phyloP scores from a whole-genome alignment of 805 yeast genomes.

The Candida insectalens region DNA sequence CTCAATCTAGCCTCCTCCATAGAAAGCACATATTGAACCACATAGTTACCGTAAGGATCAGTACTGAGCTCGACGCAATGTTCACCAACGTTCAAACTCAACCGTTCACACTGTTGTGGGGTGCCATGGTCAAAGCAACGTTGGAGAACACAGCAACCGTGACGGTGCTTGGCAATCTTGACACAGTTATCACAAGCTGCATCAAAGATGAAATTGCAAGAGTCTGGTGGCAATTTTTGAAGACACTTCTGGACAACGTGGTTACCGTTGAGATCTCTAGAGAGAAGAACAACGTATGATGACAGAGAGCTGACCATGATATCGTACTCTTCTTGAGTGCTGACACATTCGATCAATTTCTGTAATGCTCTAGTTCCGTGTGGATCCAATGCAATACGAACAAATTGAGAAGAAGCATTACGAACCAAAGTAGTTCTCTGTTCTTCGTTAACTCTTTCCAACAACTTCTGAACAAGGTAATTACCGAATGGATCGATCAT shows the following conservation, averaged over 20 bases:
- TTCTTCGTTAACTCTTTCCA: constrained; percentile 62
- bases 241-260: constrained; percentile 93
- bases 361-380: constrained; percentile 97
- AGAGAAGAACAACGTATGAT: constrained; percentile 66
- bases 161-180: constrained; percentile 88
- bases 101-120: constrained; percentile 51
- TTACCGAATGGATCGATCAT: constrained; percentile 98
- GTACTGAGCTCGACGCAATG: constrained; percentile 62
- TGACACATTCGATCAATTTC: constrained; percentile 76
- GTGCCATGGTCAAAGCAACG: constrained; percentile 90
- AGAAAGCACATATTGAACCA: constrained; percentile 78
- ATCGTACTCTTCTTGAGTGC: constrained; percentile 60
- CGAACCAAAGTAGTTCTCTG: constrained; percentile 64
- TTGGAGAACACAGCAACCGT: constrained; percentile 95
- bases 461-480: constrained; percentile 80
- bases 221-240: constrained; percentile 56
- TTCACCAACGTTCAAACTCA: constrained; percentile 59
- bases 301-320: constrained; percentile 28
- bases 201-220: constrained; percentile 82
- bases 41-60: constrained; percentile 96
- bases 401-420: constrained; percentile 64
- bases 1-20: constrained; percentile 27
- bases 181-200: constrained; percentile 67
- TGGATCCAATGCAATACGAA: constrained; percentile 78
- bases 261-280: constrained; percentile 90